phyloP scores from a whole-genome alignment of 192 early-diverging fungal species.

The Diversispora epigaea region DNA sequence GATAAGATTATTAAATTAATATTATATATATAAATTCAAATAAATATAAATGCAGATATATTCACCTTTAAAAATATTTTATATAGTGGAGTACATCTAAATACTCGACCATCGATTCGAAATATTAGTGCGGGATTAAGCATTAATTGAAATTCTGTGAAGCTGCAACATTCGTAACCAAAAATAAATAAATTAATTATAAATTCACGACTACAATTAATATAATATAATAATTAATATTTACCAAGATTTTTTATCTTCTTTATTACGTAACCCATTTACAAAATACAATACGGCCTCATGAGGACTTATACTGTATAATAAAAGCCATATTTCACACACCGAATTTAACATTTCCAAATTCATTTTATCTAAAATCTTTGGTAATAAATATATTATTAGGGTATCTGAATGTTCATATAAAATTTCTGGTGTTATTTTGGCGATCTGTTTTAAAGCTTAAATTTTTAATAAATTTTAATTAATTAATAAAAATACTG shows the following conservation, averaged over 20 bases:
- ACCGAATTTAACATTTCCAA: conserved; percentile 33
- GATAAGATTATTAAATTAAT: not conserved
- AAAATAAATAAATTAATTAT: not conserved
- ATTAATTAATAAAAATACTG: not conserved
- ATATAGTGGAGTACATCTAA: conserved; percentile 52
- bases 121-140: conserved; percentile 60
- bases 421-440: not conserved
- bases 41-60: not conserved
- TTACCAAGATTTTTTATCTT: not conserved
- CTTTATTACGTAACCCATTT: conserved; percentile 25
- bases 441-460: conserved; percentile 7
- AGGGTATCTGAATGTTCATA: not conserved
- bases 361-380: conserved; percentile 12
- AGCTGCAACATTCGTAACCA: not conserved
- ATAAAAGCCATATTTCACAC: conserved; percentile 35
- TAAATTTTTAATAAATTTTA: not conserved
- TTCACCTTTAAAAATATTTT: conserved; percentile 43
- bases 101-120: conserved; percentile 52
- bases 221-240: conserved; percentile 29
- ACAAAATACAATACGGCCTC: conserved; percentile 37
- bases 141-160: conserved; percentile 33
- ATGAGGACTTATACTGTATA: conserved; percentile 39
- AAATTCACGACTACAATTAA: not conserved
- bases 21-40: not conserved
- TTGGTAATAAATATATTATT: not conserved